Conservation (phyloP, 2,329 filamentous ascomycete genomes). For the Ophiostoma piceae region DNA sequence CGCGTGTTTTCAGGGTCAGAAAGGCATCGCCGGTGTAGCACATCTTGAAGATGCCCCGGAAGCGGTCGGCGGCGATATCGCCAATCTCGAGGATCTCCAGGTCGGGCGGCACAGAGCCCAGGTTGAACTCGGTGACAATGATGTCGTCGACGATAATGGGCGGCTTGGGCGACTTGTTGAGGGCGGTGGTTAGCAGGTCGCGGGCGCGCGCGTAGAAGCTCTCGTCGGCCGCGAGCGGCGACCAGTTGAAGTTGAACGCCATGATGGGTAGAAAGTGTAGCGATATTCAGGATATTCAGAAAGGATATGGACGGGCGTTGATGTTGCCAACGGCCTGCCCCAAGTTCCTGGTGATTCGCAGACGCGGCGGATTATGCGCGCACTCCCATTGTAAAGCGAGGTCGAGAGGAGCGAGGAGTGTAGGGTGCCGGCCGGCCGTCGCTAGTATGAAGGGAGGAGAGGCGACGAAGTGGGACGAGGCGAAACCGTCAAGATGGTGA, state of each 20-base stretch:
- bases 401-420: neutral
- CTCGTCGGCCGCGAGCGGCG: slow-evolving; percentile 92
- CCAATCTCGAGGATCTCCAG: slow-evolving; percentile 97
- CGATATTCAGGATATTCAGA: neutral
- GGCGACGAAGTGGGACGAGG: neutral
- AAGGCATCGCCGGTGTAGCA: slow-evolving; percentile 94
- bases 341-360: slow-evolving; percentile 12
- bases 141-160: slow-evolving; percentile 99
- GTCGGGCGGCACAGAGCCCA: slow-evolving; percentile 89
- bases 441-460: neutral
- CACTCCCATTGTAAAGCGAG: slow-evolving; percentile 21
- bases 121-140: slow-evolving; percentile 93
- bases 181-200: slow-evolving; percentile 86
- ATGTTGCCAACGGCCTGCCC: neutral
- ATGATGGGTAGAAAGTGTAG: slow-evolving; percentile 46
- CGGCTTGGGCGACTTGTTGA: slow-evolving; percentile 97
- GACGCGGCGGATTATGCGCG: slow-evolving; percentile 14
- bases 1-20: slow-evolving; percentile 87
- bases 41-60: slow-evolving; percentile 99
- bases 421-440: neutral
- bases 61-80: slow-evolving; percentile 92
- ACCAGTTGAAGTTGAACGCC: slow-evolving; percentile 99
- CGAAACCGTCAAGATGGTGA: neutral
- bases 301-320: neutral
- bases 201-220: slow-evolving; percentile 84